Conservation (phyloP, 768 basidiomycete genomes). For the Suillus brevipes region DNA sequence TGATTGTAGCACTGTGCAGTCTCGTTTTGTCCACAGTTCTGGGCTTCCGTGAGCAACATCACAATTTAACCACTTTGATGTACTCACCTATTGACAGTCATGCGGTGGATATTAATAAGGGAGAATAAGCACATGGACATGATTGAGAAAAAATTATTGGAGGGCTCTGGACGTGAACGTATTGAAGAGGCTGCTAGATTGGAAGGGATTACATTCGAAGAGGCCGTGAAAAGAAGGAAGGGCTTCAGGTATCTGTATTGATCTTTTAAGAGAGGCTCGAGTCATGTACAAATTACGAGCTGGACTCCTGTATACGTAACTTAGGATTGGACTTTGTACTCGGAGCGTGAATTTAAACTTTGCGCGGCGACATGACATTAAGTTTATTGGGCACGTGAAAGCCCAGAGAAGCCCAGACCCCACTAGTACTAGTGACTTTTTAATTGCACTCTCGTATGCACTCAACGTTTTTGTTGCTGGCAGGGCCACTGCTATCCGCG, state of each 20-base stretch:
- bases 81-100: conserved; percentile 30
- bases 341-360: too few species aligned
- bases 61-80: background rate
- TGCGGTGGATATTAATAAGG: conserved; percentile 45
- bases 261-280: background rate
- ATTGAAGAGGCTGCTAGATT: conserved; percentile 59
- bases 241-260: conserved; percentile 61
- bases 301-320: background rate
- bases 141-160: conserved; percentile 45
- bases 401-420: too few species aligned
- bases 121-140: conserved; percentile 53
- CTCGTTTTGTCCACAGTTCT: conserved; percentile 34
- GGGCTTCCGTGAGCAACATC: conserved; percentile 32
- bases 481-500: too few species aligned
- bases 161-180: conserved; percentile 46
- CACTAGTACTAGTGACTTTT: too few species aligned
- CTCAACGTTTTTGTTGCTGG: too few species aligned
- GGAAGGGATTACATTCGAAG: conserved; percentile 59
- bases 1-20: conserved; percentile 47
- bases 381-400: too few species aligned
- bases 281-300: background rate
- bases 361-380: too few species aligned
- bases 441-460: too few species aligned
- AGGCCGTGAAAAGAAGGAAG: conserved; percentile 55
- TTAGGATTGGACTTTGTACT: background rate